These are phyloP conservation scores for Coemansia aciculifera DNA, from an alignment of 192 early-diverging fungal genomes.

Conservation along the genomic window DNA sequence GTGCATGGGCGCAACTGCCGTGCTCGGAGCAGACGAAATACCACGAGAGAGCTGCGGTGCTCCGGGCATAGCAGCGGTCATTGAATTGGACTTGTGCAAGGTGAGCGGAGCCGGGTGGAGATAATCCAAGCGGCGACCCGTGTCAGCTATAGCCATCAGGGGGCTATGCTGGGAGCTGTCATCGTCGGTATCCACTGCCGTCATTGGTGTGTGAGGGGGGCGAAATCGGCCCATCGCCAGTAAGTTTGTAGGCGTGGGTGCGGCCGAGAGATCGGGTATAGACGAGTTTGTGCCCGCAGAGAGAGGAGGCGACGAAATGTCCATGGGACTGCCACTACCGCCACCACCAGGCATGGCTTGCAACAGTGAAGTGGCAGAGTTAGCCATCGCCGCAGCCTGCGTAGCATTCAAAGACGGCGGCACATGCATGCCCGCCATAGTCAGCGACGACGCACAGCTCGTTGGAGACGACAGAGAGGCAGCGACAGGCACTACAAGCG, in stretches of 20 bases:
- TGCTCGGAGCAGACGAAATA: neutral
- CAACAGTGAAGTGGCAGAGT: neutral
- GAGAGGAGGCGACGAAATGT: constrained; percentile 6
- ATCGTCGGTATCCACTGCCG: neutral
- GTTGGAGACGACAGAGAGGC: neutral
- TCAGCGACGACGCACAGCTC: neutral
- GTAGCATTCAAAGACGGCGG: neutral
- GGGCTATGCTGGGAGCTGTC: neutral
- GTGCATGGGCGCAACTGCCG: neutral
- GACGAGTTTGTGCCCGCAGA: constrained; percentile 7
- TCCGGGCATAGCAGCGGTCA: neutral
- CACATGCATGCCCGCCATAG: neutral
- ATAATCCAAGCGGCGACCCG: neutral
- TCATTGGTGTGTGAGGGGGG: constrained; percentile 10
- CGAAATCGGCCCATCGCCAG: constrained; percentile 6
- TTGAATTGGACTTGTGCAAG: neutral
- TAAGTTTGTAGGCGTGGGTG: constrained; percentile 1
- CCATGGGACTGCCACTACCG: neutral
- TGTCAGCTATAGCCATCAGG: neutral
- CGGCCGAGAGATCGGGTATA: neutral
- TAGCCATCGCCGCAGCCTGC: neutral
- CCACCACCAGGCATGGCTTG: constrained; percentile 1
- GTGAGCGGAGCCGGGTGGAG: neutral
- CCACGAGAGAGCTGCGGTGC: neutral
- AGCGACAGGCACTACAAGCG: neutral